Percentiles rank a stretch among this genome's conserved stretches.
phyloP scores from a whole-genome alignment of 1,284 basidiomycete genomes.

The Coniferiporia sulphurascens region DNA sequence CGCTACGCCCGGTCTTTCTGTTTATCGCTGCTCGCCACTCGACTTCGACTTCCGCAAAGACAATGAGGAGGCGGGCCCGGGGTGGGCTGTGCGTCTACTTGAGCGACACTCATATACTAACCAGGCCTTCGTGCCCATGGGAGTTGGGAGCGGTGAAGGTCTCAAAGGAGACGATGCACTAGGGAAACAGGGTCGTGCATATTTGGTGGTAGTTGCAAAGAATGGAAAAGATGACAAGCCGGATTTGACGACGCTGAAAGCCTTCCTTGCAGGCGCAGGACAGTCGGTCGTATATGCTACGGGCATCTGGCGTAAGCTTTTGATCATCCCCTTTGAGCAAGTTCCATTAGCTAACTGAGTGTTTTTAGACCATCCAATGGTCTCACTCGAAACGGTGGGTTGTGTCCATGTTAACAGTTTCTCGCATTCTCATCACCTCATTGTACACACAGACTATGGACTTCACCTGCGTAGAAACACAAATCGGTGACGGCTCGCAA shows the following conservation, averaged over 20 bases:
- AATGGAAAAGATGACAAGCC: conserved; percentile 74
- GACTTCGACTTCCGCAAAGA: conserved; percentile 34
- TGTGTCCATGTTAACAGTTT: conserved; percentile 12
- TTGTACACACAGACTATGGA: conserved; percentile 54
- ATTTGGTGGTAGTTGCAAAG: conserved; percentile 80
- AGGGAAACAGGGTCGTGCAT: conserved; percentile 47
- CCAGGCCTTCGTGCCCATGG: conserved; percentile 87
- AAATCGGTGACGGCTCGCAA: conserved; percentile 67
- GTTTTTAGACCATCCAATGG: conserved; percentile 75
- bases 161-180: conserved; percentile 38
- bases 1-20: conserved; percentile 59
- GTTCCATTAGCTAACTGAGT: conserved; percentile 14
- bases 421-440: conserved; percentile 19
- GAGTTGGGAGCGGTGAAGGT: conserved; percentile 27
- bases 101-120: conserved; percentile 79
- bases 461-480: conserved; percentile 80
- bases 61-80: conserved; percentile 1
- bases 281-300: conserved; percentile 84
- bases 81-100: conserved; percentile 50
- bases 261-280: conserved; percentile 72
- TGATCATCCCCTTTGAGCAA: not conserved
- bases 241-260: conserved; percentile 66
- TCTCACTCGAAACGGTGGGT: conserved; percentile 66
- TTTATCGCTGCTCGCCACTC: conserved; percentile 68
- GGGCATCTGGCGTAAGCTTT: conserved; percentile 81